Evolutionary conservation across 169 alveolate species (phyloP), one percentile per base, ranked within the genome.

Genomic region (Plasmodium fragile): DNA sequence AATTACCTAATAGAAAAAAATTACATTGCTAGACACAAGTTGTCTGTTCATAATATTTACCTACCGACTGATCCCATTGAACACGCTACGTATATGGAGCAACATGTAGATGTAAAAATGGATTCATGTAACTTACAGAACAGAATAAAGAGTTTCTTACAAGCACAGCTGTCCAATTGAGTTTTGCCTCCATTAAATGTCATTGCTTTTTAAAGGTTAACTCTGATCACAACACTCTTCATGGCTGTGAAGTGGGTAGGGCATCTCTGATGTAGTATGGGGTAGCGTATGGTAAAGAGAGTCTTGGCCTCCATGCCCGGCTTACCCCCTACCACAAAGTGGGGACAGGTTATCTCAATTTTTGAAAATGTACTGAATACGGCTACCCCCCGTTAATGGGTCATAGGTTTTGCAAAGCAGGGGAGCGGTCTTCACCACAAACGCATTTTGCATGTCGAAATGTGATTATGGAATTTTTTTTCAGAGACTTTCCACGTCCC

Each of bases 21-120:
- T 85, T 85, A 85, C 79, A 85, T 85, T 49, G 8, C 30, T 28
- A 75, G 34, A n/a, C 30, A 85, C 65, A 53, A 85, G 28, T 73
- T 85, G 36, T 32, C 8, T 30, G 80, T 85, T 75, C 83, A 85
- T 73, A 85, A 85, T 75, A 85, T 85, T 73, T 85, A 85, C 43
- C n/a, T 85, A 3, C 85, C 93, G 8, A 85, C 73, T 45, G 11
- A 49, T 28, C 85, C 93, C 41, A 85, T 85, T 11, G 93, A 85
- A 8, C 85, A 73, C 69, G 85, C 85, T n/a, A 69, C 93, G 39
- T 75, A 73, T 43, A 16, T 36, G 18, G 85, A 85, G 11, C 93
- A 85, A 32, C 84, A 85, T 32, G 32, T 7, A 28, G 71, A 22
- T 85, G 85, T 36, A 28, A 49, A 25, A 75, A 53, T 85, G 85